Base-by-base conservation (phyloP, 2,329 filamentous ascomycete species). In the Claviceps citrina region DNA sequence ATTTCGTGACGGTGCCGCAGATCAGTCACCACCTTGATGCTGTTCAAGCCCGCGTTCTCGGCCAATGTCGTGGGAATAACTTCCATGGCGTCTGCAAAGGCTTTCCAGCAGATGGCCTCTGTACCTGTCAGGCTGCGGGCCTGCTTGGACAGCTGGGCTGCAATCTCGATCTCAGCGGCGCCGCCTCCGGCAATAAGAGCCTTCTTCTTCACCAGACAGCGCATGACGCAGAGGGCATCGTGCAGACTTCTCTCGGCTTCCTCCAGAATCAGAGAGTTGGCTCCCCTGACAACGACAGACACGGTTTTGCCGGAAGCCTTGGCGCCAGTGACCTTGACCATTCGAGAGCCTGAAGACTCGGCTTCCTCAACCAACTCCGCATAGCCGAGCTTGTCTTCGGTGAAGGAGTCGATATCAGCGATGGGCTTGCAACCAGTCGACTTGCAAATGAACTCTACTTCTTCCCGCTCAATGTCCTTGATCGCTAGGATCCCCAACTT, bases 401-500 rank as follows among this genome's bases (percentile, higher is more conserved):
- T 91, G 67, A 98, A 98, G 10, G 87, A 94, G 63, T 98, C 91
- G 54, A 98, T 83, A 57, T 98, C 93, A 52, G 91, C 91, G 55
- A 98, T 91, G 38, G 91, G 91, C 68, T 98, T 98, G 77, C 91
- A 98, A 54, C 91, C 91, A 27, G 89, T 93, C 46, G 84, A 93
- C 68, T 96, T 98, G 83, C 89, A 96, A 62, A 98, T 84, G 64
- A 98, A 98, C 63, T 98, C 91, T 44, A 98, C 86, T 65, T 98
- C 91, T 55, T 98, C 91, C 47, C 91, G 81, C 70, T 98, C 91
- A 53, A 98, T 93, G 50, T 98, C 91, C 71, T 96, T 98, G 63
- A 98, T 74, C 34, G 83, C 84, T 47, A 96, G 71, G 51, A 98
- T 98, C 64, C 89, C 89, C 47, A 96, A 80, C 63, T 95, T 94